phyloP scores from a whole-genome alignment of 495 filamentous ascomycete species.

The Tuber calosporum region DNA sequence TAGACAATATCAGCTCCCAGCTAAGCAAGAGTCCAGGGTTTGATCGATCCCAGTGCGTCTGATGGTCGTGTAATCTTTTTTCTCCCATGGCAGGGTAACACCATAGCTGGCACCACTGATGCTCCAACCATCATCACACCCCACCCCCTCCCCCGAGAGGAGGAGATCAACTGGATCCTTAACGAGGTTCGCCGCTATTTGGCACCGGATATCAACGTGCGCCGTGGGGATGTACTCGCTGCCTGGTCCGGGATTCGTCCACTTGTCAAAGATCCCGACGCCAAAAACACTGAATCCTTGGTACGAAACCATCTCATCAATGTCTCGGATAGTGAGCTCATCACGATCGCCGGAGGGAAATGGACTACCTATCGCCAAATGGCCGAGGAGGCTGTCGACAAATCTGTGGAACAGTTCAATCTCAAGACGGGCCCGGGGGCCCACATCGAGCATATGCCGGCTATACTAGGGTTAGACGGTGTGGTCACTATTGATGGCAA shows the following conservation, averaged over 20 bases:
- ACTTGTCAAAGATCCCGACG: constrained; percentile 88
- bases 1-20: not conserved
- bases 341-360: constrained; percentile 95
- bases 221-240: constrained; percentile 87
- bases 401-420: constrained; percentile 69
- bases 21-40: constrained; percentile 46
- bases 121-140: constrained; percentile 68
- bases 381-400: constrained; percentile 94
- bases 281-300: constrained; percentile 85
- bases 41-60: constrained; percentile 90
- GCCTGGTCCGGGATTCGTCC: constrained; percentile 95
- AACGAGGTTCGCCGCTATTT: constrained; percentile 84
- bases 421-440: constrained; percentile 61
- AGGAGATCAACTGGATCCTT: constrained; percentile 95
- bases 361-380: constrained; percentile 99
- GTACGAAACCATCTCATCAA: constrained; percentile 94
- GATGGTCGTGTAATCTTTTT: constrained; percentile 99
- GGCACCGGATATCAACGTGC: constrained; percentile 85
- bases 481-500: constrained; percentile 68
- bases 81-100: constrained; percentile 98
- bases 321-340: constrained; percentile 72
- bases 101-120: constrained; percentile 95
- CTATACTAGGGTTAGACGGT: constrained; percentile 51
- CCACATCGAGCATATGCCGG: not conserved
- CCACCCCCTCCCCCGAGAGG: constrained; percentile 83